A percentile compares a stretch with the other conserved stretches of the same genome.
Conservation (phyloP, 192 early-diverging fungal species). For the Chytriomyces confervae region DNA sequence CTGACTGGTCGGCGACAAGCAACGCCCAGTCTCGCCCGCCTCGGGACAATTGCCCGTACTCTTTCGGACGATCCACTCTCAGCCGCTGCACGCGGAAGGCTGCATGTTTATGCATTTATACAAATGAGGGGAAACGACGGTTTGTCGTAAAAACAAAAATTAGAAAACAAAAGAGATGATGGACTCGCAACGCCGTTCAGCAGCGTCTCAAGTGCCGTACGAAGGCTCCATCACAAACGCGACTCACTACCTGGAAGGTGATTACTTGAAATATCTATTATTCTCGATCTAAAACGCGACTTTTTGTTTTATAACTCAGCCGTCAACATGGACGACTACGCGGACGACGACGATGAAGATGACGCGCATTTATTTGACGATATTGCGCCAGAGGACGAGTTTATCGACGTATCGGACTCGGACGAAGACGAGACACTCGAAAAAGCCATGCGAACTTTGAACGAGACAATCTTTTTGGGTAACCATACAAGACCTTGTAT, state of each 20-base stretch:
- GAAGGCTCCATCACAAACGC: conserved; percentile 26
- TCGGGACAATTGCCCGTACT: too few species aligned
- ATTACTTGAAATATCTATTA: neutral
- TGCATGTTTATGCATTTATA: too few species aligned
- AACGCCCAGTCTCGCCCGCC: too few species aligned
- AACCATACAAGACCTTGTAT: conserved; percentile 3
- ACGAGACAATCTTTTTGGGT: conserved; percentile 52
- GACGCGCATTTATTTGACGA: conserved; percentile 51
- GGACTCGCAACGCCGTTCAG: too few species aligned
- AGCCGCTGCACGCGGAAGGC: too few species aligned
- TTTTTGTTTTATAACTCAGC: neutral
- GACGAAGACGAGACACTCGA: conserved; percentile 61
- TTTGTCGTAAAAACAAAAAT: too few species aligned
- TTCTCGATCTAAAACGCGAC: neutral
- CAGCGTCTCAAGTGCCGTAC: conserved; percentile 12
- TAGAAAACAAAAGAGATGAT: too few species aligned
- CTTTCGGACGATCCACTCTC: too few species aligned
- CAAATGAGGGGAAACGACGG: too few species aligned
- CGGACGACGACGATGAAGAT: conserved; percentile 37
- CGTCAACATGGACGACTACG: conserved; percentile 14
- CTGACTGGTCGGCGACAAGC: too few species aligned
- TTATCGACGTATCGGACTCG: conserved; percentile 51
- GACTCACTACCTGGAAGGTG: conserved; percentile 40
- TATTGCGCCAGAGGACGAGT: conserved; percentile 50
- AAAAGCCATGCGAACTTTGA: conserved; percentile 52